These are phyloP conservation scores for Pestalotiopsis sp. DNA, from an alignment of 2,329 filamentous ascomycete species.

Conservation along the genomic window DNA sequence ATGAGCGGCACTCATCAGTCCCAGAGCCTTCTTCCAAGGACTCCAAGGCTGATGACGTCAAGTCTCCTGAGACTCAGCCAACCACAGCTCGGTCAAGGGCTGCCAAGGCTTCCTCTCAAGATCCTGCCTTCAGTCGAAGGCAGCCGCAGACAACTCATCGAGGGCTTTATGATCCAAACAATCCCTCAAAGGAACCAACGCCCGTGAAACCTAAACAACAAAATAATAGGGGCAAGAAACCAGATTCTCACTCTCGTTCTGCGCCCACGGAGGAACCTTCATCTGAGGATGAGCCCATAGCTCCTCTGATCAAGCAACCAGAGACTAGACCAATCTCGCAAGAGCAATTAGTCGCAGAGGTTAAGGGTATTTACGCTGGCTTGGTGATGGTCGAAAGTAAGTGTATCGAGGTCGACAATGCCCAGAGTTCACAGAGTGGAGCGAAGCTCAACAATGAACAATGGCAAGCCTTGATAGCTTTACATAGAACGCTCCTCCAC, in stretches of 20 bases:
- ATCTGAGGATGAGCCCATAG: background rate
- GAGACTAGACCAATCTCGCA: slow-evolving; percentile 66
- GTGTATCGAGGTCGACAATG: slow-evolving; percentile 80
- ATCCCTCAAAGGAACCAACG: background rate
- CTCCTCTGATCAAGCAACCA: slow-evolving; percentile 27
- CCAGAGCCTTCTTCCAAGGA: no score
- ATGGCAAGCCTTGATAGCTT: slow-evolving; percentile 80
- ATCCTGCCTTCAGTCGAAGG: background rate
- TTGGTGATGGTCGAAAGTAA: slow-evolving; percentile 86
- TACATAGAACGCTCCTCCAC: slow-evolving; percentile 80
- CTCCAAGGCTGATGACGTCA: background rate
- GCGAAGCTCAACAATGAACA: slow-evolving; percentile 64
- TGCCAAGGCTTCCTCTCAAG: background rate
- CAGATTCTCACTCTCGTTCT: no score
- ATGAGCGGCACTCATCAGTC: no score
- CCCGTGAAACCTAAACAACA: background rate
- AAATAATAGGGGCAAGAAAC: background rate
- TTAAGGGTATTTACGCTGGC: slow-evolving; percentile 82
- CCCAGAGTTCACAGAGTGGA: slow-evolving; percentile 49
- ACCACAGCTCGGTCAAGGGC: background rate
- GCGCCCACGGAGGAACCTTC: no score
- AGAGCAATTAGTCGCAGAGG: slow-evolving; percentile 78
- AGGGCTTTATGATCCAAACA: background rate
- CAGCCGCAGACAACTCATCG: background rate
- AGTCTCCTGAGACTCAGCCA: background rate